phyloP scores from a whole-genome alignment of 2,329 filamentous ascomycete genomes.

The Aspergillus sp. region DNA sequence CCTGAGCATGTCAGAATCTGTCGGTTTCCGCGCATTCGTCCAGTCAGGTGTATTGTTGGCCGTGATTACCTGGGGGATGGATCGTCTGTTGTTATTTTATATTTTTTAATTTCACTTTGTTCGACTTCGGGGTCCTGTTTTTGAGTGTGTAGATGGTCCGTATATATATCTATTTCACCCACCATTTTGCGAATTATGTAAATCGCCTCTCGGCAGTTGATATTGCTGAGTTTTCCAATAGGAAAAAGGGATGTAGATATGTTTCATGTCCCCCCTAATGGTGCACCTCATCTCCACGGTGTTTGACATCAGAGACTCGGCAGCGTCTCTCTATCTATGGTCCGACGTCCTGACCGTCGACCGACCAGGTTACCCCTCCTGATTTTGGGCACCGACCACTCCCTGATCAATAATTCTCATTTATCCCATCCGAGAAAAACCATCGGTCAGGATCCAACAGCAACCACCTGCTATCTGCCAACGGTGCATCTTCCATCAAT shows the following conservation, averaged over 20 bases:
- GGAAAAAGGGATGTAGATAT: neutral
- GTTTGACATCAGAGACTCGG: neutral
- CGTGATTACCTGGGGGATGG: neutral
- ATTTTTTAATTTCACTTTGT: too few species aligned
- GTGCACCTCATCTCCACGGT: neutral
- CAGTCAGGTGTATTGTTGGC: neutral
- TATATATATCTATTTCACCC: neutral
- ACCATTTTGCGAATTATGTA: neutral
- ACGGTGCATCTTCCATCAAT: neutral
- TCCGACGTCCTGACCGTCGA: neutral
- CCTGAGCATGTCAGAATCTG: constrained; percentile 8
- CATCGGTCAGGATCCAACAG: constrained; percentile 3
- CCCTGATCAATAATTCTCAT: constrained; percentile 7
- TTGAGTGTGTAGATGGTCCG: neutral
- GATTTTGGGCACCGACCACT: constrained; percentile 19
- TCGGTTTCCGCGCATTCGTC: constrained; percentile 5
- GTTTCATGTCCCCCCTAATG: neutral
- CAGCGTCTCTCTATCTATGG: neutral
- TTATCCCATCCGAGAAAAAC: constrained; percentile 1
- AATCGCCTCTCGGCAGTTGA: neutral
- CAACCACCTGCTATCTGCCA: neutral
- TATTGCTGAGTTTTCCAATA: neutral
- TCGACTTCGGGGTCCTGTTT: neutral
- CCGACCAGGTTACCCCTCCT: constrained; percentile 7
- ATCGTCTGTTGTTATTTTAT: too few species aligned